A percentile compares a stretch with the other conserved stretches of the same genome.
phyloP scores from a whole-genome alignment of 768 basidiomycete species.

The Artomyces pyxidatus region DNA sequence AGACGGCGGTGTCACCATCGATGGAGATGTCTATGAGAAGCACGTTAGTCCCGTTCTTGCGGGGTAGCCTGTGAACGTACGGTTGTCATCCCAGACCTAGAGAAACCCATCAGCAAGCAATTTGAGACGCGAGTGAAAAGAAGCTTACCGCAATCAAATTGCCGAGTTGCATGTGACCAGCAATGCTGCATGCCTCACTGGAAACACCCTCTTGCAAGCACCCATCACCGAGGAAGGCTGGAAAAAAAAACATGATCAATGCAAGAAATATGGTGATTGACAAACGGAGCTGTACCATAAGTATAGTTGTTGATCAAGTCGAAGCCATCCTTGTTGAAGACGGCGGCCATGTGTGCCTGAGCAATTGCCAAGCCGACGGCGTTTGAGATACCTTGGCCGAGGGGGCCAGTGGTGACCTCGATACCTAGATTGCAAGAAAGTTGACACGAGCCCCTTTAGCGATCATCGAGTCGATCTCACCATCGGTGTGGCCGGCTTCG shows the following conservation, averaged over 20 bases:
- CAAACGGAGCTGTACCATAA: slow-evolving; percentile 50
- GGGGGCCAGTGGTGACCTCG: slow-evolving; percentile 92
- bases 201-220: slow-evolving; percentile 97
- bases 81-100: slow-evolving; percentile 93
- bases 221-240: slow-evolving; percentile 90
- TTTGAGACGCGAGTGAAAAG: slow-evolving; percentile 7
- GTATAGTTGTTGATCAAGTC: slow-evolving; percentile 81
- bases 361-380: slow-evolving; percentile 92
- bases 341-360: slow-evolving; percentile 83
- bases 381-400: slow-evolving; percentile 92
- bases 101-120: slow-evolving; percentile 16
- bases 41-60: slow-evolving; percentile 8
- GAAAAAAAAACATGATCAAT: slow-evolving; percentile 7
- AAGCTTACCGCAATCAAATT: slow-evolving; percentile 81
- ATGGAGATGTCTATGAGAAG: slow-evolving; percentile 76
- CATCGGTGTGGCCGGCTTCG: slow-evolving; percentile 63
- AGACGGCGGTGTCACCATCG: slow-evolving; percentile 84
- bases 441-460: no score
- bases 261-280: not conserved
- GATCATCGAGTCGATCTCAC: slow-evolving; percentile 24
- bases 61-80: slow-evolving; percentile 35
- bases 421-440: slow-evolving; percentile 55
- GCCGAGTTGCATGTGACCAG: slow-evolving; percentile 88
- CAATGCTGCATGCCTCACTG: slow-evolving; percentile 86
- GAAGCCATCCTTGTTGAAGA: slow-evolving; percentile 83